Base-by-base conservation (phyloP, 2,329 filamentous ascomycete genomes). In the Stemphylium beticola region DNA sequence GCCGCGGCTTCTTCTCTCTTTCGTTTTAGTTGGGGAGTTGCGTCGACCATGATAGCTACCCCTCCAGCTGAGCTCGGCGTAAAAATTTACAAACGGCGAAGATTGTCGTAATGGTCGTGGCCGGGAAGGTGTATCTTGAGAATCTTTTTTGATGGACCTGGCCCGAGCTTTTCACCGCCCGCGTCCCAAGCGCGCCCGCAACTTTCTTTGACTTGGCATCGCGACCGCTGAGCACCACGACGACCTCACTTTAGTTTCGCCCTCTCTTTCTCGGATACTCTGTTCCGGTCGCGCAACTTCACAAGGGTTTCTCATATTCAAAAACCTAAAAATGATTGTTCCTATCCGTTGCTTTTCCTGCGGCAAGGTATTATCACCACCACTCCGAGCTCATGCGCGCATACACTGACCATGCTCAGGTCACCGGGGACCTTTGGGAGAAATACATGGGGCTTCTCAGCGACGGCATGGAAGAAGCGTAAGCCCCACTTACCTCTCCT, bases 311-410 rank as follows among this genome's bases (percentile, higher is more conserved):
- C 36, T 2, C 14, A 26, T 14, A 29, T 24, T 2, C 11, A 20
- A n/a, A 46, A 39, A 24, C 56, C 43, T 65, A 80, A 89, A 79
- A 53, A 99, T 99, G 95, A 99, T 99, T 79, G 98, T 99, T 67
- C 95, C 95, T 2, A 91, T 99, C 64, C 92, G 95, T 67, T 99
- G 95, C 81, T 99, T 99, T 80, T 98, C 95, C 54, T 99, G 95
- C 78, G 95, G 95, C 78, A 99, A 99, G 91, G 95, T 96, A 79
- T 56, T 78, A 50, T 34, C 49, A 34, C 32, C 10, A 55, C 40
- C 33, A 18, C 45, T 36, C 39, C 15, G 44, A 41, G 47, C 57
- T 50, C 49, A 46, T 40, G 53, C 45, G 57, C 56, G 51, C 58
- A 49, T 49, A 53, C 53, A 61, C 72, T 70, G 76, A 71, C 48